Evolutionary conservation across 1,139 yeast species (phyloP), one percentile per base, ranked within the genome.

Genomic region (Lodderomyces theae): DNA sequence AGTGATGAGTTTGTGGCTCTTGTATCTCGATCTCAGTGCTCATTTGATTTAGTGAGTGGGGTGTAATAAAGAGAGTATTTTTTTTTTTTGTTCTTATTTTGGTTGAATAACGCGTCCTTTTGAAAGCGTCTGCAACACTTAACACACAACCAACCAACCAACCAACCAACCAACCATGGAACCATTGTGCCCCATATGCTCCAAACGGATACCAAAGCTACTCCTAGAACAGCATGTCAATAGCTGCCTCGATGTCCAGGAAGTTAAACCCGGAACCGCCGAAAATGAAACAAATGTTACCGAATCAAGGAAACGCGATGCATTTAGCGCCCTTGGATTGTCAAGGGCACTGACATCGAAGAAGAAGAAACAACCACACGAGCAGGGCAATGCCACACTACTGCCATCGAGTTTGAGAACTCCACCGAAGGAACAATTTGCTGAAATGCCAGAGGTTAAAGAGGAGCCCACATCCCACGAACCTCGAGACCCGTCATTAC

Each of bases 181-280:
- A 23, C 28, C 35, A 31, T 42, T 48, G 33, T 71, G 77, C 46
- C 77, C 76, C 5, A 58, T 71, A 16, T 71, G 77, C 46, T 47
- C 50, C 26, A 56, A 59, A 42, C 34, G 28, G 7, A 54, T 66
- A 21, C 52, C 61, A 2, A 42, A 44, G 9, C 44, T 42, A 3
- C 52, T 57, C 11, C 54, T 71, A 10, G 74, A 69, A 44, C 52
- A 64, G n/a, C 77, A 71, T 43, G 77, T 70, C 9, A 71, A 71
- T 42, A 43, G 52, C 11, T 67, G 73, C 42, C 54, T 67, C 40
- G 73, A 67, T 33, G 41, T 34, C 10, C 46, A 43, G 34, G 46
- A 42, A 30, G 28, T 37, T 38, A 51, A 26, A 12, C 18, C 34
- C 11, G 47, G 28, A 13, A 19, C 39, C 19, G 29, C 31, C 15